A percentile compares a stretch with the other conserved stretches of the same genome.
These are phyloP conservation scores for Pugionium dolabratum DNA, from an alignment of 345 rosid genomes.

Conservation along the genomic window DNA sequence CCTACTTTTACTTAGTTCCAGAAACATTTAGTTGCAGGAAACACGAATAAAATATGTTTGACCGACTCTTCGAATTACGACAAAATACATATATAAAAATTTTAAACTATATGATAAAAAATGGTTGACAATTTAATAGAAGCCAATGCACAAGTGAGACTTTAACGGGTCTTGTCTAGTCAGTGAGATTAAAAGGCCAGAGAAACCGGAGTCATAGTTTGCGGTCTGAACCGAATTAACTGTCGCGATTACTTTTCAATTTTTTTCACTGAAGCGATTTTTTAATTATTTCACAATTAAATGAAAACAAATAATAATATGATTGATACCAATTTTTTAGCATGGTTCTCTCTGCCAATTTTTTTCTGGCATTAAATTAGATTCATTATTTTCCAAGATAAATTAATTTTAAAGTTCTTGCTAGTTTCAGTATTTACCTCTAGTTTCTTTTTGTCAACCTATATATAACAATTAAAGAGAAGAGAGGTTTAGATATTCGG, in stretches of 20 bases:
- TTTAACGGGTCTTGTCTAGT: constrained; percentile 41
- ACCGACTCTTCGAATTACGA: constrained; percentile 33
- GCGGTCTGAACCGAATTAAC: constrained; percentile 40
- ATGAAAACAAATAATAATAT: constrained; percentile 8
- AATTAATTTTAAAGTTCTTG: no score
- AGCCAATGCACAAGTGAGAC: constrained; percentile 31
- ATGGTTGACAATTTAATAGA: constrained; percentile 39
- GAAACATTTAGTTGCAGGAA: constrained; percentile 21
- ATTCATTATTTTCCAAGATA: no score
- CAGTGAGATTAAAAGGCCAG: constrained; percentile 27
- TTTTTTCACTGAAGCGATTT: background rate
- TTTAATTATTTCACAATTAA: constrained; percentile 23
- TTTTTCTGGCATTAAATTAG: no score
- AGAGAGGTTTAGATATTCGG: no score
- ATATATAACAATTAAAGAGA: no score
- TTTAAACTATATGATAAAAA: constrained; percentile 17
- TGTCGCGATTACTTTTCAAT: background rate
- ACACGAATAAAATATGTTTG: constrained; percentile 35
- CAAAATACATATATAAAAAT: constrained; percentile 1
- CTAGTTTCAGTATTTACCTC: no score
- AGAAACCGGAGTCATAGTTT: constrained; percentile 28
- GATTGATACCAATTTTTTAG: background rate
- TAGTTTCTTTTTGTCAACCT: no score
- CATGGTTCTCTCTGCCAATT: constrained; percentile 6
- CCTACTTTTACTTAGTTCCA: constrained; percentile 35